Evolutionary conservation across 495 filamentous ascomycete species (phyloP).

Genomic region (Hyphodiscus hymeniophilus): DNA sequence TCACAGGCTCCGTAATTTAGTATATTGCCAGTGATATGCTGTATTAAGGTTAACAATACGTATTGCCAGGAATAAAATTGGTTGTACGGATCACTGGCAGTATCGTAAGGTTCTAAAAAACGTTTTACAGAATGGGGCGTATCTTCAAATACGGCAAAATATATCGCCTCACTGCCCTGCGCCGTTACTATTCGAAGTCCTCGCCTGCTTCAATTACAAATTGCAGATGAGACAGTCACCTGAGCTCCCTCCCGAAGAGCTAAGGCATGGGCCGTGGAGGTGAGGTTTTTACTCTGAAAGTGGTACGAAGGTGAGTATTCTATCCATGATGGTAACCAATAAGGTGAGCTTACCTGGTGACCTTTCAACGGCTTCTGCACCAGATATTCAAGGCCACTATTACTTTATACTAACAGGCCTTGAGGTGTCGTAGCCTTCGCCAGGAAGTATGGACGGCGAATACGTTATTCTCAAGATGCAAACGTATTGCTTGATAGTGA

Average conservation of each 20-base stretch:
- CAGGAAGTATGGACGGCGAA: constrained; percentile 15
- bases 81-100: too few species aligned
- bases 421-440: constrained; percentile 12
- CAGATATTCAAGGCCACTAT: constrained; percentile 11
- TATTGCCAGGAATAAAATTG: too few species aligned
- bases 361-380: constrained; percentile 14
- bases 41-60: too few species aligned
- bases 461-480: constrained; percentile 18
- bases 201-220: constrained; percentile 11
- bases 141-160: too few species aligned
- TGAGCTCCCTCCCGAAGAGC: constrained; percentile 12
- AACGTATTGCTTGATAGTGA: constrained; percentile 17
- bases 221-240: constrained; percentile 15
- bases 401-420: constrained; percentile 14
- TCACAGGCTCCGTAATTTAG: too few species aligned
- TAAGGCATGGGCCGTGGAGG: constrained; percentile 13
- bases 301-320: constrained; percentile 14
- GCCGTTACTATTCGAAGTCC: constrained; percentile 14
- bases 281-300: constrained; percentile 17
- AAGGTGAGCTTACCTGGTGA: constrained; percentile 12
- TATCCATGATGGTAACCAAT: constrained; percentile 9
- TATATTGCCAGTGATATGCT: too few species aligned
- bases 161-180: too few species aligned
- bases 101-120: too few species aligned
- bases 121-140: too few species aligned